Conservation (phyloP, 2,329 filamentous ascomycete species). For the Graphium sp. region DNA sequence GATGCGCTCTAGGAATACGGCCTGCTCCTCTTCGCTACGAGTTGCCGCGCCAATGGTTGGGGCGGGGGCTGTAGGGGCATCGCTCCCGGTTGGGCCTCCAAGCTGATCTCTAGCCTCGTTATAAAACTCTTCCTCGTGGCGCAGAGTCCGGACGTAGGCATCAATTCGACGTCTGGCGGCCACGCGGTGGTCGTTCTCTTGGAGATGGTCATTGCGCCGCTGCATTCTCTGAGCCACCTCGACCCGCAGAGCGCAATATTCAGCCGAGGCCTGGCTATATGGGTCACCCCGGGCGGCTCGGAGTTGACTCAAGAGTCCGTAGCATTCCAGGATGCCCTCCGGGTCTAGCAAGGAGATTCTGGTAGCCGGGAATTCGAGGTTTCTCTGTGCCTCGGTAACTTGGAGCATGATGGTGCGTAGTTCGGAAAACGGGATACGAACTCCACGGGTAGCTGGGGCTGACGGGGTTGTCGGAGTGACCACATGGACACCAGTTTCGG, state of each 20-base stretch:
- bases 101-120: not conserved
- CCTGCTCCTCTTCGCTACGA: no score
- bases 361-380: slow-evolving; percentile 15
- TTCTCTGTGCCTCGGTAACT: slow-evolving; percentile 14
- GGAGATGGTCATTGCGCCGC: slow-evolving; percentile 13
- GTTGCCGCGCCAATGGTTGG: no score
- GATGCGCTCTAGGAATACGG: no score
- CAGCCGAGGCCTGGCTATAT: slow-evolving; percentile 5
- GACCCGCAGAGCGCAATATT: slow-evolving; percentile 12
- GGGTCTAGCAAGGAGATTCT: slow-evolving; percentile 11
- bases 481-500: no score
- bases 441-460: no score
- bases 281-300: slow-evolving; percentile 9
- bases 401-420: slow-evolving; percentile 14
- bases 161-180: not conserved
- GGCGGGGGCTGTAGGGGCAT: no score
- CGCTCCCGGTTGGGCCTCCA: no score
- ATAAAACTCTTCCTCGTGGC: slow-evolving; percentile 1
- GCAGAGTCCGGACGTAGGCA: not conserved
- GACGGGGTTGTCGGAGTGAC: no score
- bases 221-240: slow-evolving; percentile 16
- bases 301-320: slow-evolving; percentile 12
- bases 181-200: not conserved
- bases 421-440: no score
- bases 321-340: slow-evolving; percentile 14